Evolutionary conservation across 306 rosid species (phyloP).

Genomic region (Ochetophila trinervis): DNA sequence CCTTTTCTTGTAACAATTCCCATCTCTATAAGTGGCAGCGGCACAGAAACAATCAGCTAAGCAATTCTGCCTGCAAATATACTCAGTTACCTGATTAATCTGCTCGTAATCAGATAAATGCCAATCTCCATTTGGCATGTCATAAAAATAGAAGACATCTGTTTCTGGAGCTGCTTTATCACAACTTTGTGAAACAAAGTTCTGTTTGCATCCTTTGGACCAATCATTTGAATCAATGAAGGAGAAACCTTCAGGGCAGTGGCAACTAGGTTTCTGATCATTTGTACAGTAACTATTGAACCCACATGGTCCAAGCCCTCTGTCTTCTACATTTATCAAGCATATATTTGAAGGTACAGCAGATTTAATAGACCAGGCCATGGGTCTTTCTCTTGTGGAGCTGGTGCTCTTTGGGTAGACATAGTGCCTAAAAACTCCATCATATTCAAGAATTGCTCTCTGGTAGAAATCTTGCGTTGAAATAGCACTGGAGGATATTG

Average conservation of each 20-base stretch:
- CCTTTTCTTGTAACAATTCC: conserved; percentile 46
- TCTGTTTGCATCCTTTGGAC: conserved; percentile 36
- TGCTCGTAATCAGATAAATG: neutral
- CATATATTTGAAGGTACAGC: conserved; percentile 20
- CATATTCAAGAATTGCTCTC: conserved; percentile 49
- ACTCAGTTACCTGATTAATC: neutral
- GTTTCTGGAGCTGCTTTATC: conserved; percentile 5
- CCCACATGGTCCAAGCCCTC: conserved; percentile 25
- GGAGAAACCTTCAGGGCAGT: conserved; percentile 28
- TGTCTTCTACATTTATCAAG: neutral
- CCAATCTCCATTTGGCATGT: conserved; percentile 22
- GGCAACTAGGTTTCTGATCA: conserved; percentile 21
- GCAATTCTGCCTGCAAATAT: conserved; percentile 34
- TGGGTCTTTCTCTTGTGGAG: too few species aligned
- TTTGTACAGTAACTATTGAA: conserved; percentile 35
- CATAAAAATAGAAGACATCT: conserved; percentile 14
- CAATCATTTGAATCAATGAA: conserved; percentile 35
- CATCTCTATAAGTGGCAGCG: conserved; percentile 27
- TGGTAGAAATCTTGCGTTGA: conserved; percentile 24
- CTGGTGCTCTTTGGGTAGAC: neutral
- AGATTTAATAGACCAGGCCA: neutral
- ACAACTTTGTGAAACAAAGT: conserved; percentile 40
- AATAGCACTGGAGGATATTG: neutral
- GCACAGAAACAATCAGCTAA: conserved; percentile 49
- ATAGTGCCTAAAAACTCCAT: conserved; percentile 54